phyloP scores from a whole-genome alignment of 176 grass and related monocot species.

The Saccharum spontaneum region DNA sequence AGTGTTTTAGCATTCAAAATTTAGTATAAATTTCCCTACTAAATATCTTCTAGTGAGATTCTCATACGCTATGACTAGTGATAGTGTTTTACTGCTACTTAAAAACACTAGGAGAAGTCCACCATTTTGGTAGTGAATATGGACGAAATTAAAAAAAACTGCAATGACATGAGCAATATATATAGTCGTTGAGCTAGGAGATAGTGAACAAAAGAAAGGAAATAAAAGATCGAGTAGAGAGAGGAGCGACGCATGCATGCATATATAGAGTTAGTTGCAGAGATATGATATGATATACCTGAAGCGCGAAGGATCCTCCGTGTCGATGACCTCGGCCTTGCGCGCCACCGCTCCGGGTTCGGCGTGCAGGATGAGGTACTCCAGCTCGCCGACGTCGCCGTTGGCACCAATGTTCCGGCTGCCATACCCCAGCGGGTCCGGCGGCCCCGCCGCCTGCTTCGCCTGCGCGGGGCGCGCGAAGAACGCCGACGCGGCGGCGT shows the following conservation, averaged over 20 bases:
- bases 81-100: too few relatives aligned
- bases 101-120: too few relatives aligned
- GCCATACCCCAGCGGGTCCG: constrained; percentile 80
- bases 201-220: too few relatives aligned
- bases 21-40: too few relatives aligned
- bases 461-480: constrained; percentile 46
- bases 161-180: background rate
- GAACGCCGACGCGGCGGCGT: constrained; percentile 49
- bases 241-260: background rate
- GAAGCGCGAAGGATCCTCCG: constrained; percentile 55
- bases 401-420: constrained; percentile 68
- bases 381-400: constrained; percentile 86
- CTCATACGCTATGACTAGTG: too few relatives aligned
- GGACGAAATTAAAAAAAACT: background rate
- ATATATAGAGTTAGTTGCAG: background rate
- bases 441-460: constrained; percentile 70
- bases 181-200: too few relatives aligned
- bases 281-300: constrained; percentile 45
- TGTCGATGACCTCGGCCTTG: constrained; percentile 60
- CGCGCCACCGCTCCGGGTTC: constrained; percentile 48
- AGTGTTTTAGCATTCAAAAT: too few relatives aligned
- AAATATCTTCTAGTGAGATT: too few relatives aligned
- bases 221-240: background rate
- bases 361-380: constrained; percentile 83
- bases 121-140: too few relatives aligned